Evolutionary conservation across 1,139 yeast species (phyloP).

Genomic region (Sugiyamaella castrensis): DNA sequence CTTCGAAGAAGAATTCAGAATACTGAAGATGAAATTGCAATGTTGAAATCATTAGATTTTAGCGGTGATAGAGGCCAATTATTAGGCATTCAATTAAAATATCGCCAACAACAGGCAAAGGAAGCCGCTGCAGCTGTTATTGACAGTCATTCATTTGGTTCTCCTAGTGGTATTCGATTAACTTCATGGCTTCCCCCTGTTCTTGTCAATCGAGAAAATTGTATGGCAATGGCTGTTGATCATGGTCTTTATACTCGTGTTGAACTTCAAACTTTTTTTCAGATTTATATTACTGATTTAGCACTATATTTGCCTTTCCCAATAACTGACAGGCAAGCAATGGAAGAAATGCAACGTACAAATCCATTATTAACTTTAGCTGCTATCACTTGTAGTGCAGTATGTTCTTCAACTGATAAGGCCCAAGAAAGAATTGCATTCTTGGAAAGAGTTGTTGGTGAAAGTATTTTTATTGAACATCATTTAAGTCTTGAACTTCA

Average conservation of each 20-base stretch:
- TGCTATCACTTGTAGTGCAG: slow-evolving; percentile 49
- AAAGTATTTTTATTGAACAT: slow-evolving; percentile 45
- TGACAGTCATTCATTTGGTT: slow-evolving; percentile 1
- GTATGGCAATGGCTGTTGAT: slow-evolving; percentile 44
- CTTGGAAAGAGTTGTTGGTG: slow-evolving; percentile 47
- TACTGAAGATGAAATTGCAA: slow-evolving; percentile 9
- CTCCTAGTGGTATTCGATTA: not conserved
- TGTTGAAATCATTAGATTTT: slow-evolving; percentile 10
- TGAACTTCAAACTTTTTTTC: slow-evolving; percentile 38
- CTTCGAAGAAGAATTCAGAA: slow-evolving; percentile 2
- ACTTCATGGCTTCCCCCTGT: slow-evolving; percentile 39
- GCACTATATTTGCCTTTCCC: slow-evolving; percentile 50
- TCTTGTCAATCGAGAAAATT: slow-evolving; percentile 43
- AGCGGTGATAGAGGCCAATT: slow-evolving; percentile 3
- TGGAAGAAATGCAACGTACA: slow-evolving; percentile 42
- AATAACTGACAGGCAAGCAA: slow-evolving; percentile 40
- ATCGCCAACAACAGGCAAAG: slow-evolving; percentile 10
- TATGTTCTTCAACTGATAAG: slow-evolving; percentile 41
- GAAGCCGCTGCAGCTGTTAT: not conserved
- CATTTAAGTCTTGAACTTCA: slow-evolving; percentile 45
- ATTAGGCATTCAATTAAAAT: slow-evolving; percentile 10
- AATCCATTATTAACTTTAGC: slow-evolving; percentile 48
- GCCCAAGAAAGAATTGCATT: slow-evolving; percentile 46
- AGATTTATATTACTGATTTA: slow-evolving; percentile 42
- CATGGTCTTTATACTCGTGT: slow-evolving; percentile 32